Evolutionary conservation across 78 protist genomes (phyloP).

Genomic region (Speleostelium caveatum): DNA sequence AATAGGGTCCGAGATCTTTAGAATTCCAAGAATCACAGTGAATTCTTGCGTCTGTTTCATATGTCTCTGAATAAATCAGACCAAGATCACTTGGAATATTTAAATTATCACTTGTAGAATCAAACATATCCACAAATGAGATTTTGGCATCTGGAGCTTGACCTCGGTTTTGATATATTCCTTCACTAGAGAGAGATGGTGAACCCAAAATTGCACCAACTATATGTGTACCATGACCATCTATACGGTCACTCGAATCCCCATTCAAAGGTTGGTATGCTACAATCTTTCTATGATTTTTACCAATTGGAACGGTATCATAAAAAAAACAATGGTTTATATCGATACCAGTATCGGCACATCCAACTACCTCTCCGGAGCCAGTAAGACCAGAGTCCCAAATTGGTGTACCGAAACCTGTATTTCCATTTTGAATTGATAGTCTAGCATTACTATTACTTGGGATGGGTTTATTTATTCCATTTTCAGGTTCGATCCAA

Average conservation of each 20-base stretch:
- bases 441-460: conserved; percentile 14
- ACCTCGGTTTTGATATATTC: background rate
- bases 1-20: conserved; percentile 4
- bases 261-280: background rate
- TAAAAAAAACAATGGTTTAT: conserved; percentile 42
- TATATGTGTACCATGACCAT: conserved; percentile 51
- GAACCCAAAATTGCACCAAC: conserved; percentile 32
- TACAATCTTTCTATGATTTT: conserved; percentile 32
- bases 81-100: background rate
- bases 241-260: background rate
- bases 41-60: conserved; percentile 2
- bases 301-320: conserved; percentile 4
- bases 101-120: no score
- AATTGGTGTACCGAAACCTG: background rate
- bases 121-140: conserved; percentile 17
- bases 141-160: conserved; percentile 31
- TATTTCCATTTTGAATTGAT: conserved; percentile 39
- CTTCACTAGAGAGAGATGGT: background rate
- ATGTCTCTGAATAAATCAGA: background rate
- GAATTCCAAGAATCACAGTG: conserved; percentile 61
- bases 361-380: conserved; percentile 23
- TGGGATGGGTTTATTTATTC: background rate
- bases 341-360: conserved; percentile 53
- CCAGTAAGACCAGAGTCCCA: conserved; percentile 24
- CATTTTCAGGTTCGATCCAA: conserved; percentile 19